These are phyloP conservation scores for Castanopsis chinensis DNA, from an alignment of 306 rosid species.

Conservation along the genomic window DNA sequence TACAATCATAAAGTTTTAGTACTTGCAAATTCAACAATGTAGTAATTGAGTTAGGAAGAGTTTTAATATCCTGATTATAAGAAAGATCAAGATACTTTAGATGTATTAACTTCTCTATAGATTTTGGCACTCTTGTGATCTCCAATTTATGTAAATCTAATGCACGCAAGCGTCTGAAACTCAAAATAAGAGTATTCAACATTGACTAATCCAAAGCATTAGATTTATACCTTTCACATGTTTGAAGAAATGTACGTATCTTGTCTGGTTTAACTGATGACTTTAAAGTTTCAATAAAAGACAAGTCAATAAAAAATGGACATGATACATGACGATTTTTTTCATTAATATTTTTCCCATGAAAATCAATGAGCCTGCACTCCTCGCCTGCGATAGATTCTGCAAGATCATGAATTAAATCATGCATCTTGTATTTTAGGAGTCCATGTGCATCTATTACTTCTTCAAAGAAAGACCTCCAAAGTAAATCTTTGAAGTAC, in stretches of 20 bases:
- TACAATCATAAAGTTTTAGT: background rate
- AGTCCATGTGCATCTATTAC: too few species aligned
- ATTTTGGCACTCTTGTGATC: background rate
- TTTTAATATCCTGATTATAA: background rate
- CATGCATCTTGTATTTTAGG: constrained; percentile 11
- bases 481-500: constrained; percentile 6
- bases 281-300: background rate
- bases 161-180: background rate
- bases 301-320: accelerated
- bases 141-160: background rate
- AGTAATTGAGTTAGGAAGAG: background rate
- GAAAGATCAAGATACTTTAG: constrained; percentile 12
- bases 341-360: background rate
- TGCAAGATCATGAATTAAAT: constrained; percentile 16
- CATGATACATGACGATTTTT: background rate
- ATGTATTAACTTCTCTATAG: background rate
- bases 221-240: accelerated
- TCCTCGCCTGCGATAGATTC: background rate
- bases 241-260: background rate
- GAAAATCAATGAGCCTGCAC: background rate
- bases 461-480: constrained; percentile 25
- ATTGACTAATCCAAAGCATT: accelerated
- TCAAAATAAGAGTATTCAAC: background rate
- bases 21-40: background rate
- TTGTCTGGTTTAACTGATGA: accelerated